These are phyloP conservation scores for Nothophaeocryptopus gaeumannii DNA, from an alignment of 2,329 filamentous ascomycete genomes.

Conservation along the genomic window DNA sequence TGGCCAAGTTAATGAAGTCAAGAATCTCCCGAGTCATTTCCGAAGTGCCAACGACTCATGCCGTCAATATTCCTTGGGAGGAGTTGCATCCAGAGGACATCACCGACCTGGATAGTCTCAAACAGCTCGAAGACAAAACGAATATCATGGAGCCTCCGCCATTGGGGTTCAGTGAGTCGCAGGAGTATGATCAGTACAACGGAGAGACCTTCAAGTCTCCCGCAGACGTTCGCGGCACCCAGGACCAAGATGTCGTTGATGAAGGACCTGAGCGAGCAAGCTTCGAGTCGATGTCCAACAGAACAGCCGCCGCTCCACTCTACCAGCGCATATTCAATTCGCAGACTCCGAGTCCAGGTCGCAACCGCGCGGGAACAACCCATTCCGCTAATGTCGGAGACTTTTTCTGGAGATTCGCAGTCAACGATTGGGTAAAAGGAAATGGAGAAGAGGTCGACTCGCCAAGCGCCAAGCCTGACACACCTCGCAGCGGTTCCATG, in stretches of 20 bases:
- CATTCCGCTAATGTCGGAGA: constrained; percentile 14
- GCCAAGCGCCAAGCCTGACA: neutral
- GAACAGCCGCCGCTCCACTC: constrained; percentile 1
- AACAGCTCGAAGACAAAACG: neutral
- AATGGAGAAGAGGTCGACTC: neutral
- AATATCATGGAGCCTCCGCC: neutral
- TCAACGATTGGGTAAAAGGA: constrained; percentile 9
- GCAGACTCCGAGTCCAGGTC: constrained; percentile 14
- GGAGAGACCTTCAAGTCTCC: too few relatives aligned
- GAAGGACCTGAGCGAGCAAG: too few relatives aligned
- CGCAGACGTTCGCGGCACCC: too few relatives aligned
- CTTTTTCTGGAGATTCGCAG: constrained; percentile 17
- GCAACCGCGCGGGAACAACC: constrained; percentile 5
- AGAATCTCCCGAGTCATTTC: neutral
- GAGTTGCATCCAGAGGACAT: neutral
- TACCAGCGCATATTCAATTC: constrained; percentile 15
- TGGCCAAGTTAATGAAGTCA: constrained; percentile 1
- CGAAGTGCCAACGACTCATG: neutral
- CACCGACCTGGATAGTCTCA: neutral
- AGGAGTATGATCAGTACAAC: too few relatives aligned
- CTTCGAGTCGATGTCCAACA: neutral
- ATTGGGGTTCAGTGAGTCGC: too few relatives aligned
- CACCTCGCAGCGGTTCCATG: neutral
- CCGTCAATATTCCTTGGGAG: neutral
- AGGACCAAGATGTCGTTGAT: too few relatives aligned